Conservation (phyloP, 257 asterid species). For the Salvia hispanica region DNA sequence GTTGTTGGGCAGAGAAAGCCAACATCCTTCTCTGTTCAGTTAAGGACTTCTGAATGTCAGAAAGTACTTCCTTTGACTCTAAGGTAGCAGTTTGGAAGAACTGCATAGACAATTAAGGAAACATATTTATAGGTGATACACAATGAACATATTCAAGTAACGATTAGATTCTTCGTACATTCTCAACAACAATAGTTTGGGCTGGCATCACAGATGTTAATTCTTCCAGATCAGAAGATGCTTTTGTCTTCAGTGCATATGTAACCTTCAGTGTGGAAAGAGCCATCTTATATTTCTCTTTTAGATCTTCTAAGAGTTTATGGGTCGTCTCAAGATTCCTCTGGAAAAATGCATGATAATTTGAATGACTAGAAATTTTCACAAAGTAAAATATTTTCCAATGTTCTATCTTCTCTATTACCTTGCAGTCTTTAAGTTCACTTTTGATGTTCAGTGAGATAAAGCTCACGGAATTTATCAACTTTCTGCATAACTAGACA, state of each 20-base stretch:
- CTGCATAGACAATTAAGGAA: conserved; percentile 38
- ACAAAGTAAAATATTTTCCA: conserved; percentile 20
- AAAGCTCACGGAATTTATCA: conserved; percentile 59
- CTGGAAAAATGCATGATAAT: conserved; percentile 45
- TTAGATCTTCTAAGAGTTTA: conserved; percentile 60
- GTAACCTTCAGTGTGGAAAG: conserved; percentile 52
- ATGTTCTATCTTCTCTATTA: conserved; percentile 29
- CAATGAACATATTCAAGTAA: not conserved
- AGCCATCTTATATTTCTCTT: conserved; percentile 53
- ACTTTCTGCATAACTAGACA: conserved; percentile 48
- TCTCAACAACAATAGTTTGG: conserved; percentile 58
- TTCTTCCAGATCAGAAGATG: conserved; percentile 61
- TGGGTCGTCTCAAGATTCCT: conserved; percentile 48
- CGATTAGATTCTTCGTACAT: conserved; percentile 42
- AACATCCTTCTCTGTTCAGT: conserved; percentile 55
- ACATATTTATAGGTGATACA: not conserved
- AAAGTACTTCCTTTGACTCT: conserved; percentile 66
- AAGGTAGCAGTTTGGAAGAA: conserved; percentile 48
- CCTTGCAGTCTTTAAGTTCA: conserved; percentile 80
- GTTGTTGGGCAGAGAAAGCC: conserved; percentile 67
- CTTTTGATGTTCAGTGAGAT: conserved; percentile 63
- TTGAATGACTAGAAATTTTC: conserved; percentile 18
- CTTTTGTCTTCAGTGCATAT: conserved; percentile 49
- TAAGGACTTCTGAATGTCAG: conserved; percentile 56
- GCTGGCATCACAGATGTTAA: conserved; percentile 52